These are phyloP conservation scores for Suillus alpinus DNA, from an alignment of 768 basidiomycete species.

Conservation along the genomic window DNA sequence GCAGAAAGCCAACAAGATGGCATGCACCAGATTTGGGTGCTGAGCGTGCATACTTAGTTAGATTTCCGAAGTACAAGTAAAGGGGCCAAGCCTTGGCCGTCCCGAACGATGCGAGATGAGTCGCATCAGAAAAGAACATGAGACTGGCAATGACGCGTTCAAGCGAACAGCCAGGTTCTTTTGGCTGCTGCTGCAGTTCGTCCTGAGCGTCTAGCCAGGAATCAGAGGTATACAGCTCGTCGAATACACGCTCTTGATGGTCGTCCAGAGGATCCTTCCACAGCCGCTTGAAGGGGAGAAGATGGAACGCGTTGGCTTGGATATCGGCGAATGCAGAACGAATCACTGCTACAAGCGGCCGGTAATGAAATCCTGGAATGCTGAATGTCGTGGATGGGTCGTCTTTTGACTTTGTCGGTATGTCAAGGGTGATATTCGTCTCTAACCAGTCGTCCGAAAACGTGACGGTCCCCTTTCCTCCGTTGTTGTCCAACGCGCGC, in stretches of 20 bases:
- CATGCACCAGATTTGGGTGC: conserved; percentile 14
- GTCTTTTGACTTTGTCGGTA: not conserved
- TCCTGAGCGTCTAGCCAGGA: conserved; percentile 15
- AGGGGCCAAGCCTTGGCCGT: conserved; percentile 14
- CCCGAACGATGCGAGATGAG: conserved; percentile 20
- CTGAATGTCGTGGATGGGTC: conserved; percentile 1
- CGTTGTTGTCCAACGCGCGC: not conserved
- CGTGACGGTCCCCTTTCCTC: not conserved
- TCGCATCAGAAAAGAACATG: conserved; percentile 8
- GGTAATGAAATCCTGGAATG: conserved; percentile 12
- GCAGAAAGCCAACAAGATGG: conserved; percentile 21
- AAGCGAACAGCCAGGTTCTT: conserved; percentile 11
- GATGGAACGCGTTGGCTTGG: conserved; percentile 14
- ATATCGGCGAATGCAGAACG: conserved; percentile 7
- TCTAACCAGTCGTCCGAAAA: not conserved
- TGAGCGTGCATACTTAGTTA: not conserved
- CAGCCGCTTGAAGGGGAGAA: conserved; percentile 20
- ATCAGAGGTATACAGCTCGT: conserved; percentile 19
- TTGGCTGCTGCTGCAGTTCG: conserved; percentile 13
- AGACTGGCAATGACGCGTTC: conserved; percentile 2
- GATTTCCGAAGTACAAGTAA: conserved; percentile 10
- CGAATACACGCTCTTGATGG: conserved; percentile 8
- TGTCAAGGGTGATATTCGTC: not conserved
- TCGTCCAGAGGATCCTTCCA: conserved; percentile 7
- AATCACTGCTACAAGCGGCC: conserved; percentile 14